These are phyloP conservation scores for Sarocladium brachiariae DNA, from an alignment of 2,329 filamentous ascomycete species.

Conservation along the genomic window DNA sequence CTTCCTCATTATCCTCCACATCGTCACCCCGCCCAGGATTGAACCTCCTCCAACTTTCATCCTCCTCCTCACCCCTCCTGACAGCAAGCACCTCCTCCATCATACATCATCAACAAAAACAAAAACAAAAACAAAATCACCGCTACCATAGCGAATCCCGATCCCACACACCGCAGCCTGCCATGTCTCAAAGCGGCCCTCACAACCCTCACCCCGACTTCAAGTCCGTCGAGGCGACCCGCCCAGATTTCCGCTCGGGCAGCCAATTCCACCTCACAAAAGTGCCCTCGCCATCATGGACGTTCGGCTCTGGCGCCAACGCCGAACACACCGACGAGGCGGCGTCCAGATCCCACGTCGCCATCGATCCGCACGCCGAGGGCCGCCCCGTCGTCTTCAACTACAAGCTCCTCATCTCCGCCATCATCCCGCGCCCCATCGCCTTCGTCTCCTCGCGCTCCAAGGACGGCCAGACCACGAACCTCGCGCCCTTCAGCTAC, in stretches of 20 bases:
- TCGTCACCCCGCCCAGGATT: too few relatives aligned
- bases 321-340: slow-evolving; percentile 23
- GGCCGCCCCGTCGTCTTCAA: slow-evolving; percentile 64
- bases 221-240: slow-evolving; percentile 60
- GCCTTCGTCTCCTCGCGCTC: slow-evolving; percentile 52
- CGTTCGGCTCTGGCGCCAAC: slow-evolving; percentile 60
- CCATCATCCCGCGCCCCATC: slow-evolving; percentile 77
- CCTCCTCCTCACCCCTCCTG: background rate
- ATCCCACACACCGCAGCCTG: slow-evolving; percentile 11
- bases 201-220: slow-evolving; percentile 71
- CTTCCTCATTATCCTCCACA: too few relatives aligned
- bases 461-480: slow-evolving; percentile 54
- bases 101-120: background rate
- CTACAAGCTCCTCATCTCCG: slow-evolving; percentile 87
- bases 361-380: slow-evolving; percentile 73
- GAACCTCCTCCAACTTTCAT: background rate
- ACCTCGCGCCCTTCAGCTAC: slow-evolving; percentile 84
- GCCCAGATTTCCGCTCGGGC: slow-evolving; percentile 50
- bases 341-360: slow-evolving; percentile 47
- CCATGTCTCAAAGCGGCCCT: slow-evolving; percentile 27
- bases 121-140: background rate
- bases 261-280: slow-evolving; percentile 49
- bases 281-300: slow-evolving; percentile 59
- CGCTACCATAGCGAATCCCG: too few relatives aligned
- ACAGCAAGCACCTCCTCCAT: too few relatives aligned